phyloP scores from a whole-genome alignment of 129 eudicot genomes.

The Erigeron canadensis region DNA sequence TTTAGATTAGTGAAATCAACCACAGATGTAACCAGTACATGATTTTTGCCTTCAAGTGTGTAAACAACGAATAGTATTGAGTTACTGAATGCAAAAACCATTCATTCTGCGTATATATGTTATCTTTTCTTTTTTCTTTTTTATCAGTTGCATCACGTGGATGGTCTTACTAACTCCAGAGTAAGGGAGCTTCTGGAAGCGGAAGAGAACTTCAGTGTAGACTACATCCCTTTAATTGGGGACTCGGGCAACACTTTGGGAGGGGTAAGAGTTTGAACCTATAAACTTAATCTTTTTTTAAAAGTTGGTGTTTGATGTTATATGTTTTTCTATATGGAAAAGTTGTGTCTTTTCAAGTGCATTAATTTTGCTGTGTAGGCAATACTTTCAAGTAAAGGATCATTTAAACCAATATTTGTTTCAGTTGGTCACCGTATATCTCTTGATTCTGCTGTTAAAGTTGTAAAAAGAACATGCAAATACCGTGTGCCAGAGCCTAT shows the following conservation, averaged over 20 bases:
- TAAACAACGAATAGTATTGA: not conserved
- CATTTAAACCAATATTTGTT: constrained; percentile 73
- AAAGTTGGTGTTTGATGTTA: not conserved
- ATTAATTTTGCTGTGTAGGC: constrained; percentile 48
- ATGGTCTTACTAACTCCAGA: constrained; percentile 67
- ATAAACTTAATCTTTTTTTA: constrained; percentile 11
- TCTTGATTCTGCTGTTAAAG: constrained; percentile 64
- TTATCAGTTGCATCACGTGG: constrained; percentile 87
- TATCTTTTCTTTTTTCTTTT: not conserved
- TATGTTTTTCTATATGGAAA: not conserved
- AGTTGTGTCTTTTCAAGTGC: not conserved
- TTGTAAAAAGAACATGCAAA: constrained; percentile 66
- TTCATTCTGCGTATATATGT: not conserved
- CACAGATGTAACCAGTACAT: not conserved
- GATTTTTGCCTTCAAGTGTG: constrained; percentile 7
- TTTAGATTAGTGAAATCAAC: constrained; percentile 6
- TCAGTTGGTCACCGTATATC: constrained; percentile 92
- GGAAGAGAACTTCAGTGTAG: constrained; percentile 33
- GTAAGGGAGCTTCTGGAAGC: constrained; percentile 61
- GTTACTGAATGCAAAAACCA: constrained; percentile 11
- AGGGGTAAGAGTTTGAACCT: constrained; percentile 49
- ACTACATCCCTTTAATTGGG: constrained; percentile 53
- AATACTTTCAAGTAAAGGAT: constrained; percentile 52
- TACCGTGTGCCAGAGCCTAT: constrained; percentile 95
- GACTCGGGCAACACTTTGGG: constrained; percentile 80